A percentile compares a stretch with the other conserved stretches of the same genome.
phyloP scores from a whole-genome alignment of 169 alveolate species.

The Plasmodium gaboni region DNA sequence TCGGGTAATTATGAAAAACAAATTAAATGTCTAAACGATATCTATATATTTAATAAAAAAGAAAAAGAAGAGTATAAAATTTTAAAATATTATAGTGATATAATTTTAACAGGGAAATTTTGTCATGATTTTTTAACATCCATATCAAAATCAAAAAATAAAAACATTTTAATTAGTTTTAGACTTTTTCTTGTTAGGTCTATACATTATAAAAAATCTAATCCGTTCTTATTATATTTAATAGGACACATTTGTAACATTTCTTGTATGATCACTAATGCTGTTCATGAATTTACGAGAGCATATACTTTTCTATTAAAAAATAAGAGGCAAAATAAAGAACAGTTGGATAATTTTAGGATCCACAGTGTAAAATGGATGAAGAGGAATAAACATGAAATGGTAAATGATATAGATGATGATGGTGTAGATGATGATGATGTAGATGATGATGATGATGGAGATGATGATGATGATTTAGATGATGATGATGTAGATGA shows the following conservation, averaged over 20 bases:
- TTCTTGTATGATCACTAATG: conserved; percentile 35
- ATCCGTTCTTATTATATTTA: conserved; percentile 52
- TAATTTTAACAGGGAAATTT: conserved; percentile 49
- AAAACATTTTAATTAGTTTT: conserved; percentile 51
- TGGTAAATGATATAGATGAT: background rate
- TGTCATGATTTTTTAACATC: conserved; percentile 53
- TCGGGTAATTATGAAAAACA: conserved; percentile 63
- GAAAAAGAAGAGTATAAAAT: conserved; percentile 63
- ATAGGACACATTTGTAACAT: conserved; percentile 61
- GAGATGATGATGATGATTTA: background rate
- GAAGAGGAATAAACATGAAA: background rate
- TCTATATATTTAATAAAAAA: conserved; percentile 40
- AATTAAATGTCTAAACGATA: conserved; percentile 32
- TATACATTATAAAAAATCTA: conserved; percentile 36
- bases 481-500: background rate
- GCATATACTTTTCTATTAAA: conserved; percentile 62
- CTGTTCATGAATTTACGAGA: conserved; percentile 60
- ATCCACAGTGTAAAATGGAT: too few relatives aligned
- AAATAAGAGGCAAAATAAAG: conserved; percentile 8
- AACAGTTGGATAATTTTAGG: background rate
- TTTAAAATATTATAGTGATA: conserved; percentile 51
- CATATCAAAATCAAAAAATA: conserved; percentile 46
- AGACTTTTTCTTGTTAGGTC: conserved; percentile 53
- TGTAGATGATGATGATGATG: background rate
- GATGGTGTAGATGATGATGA: background rate